A percentile compares a stretch with the other conserved stretches of the same genome.
These are phyloP conservation scores for Phlebiopsis flavidoalba DNA, from an alignment of 768 basidiomycete genomes.

Conservation along the genomic window DNA sequence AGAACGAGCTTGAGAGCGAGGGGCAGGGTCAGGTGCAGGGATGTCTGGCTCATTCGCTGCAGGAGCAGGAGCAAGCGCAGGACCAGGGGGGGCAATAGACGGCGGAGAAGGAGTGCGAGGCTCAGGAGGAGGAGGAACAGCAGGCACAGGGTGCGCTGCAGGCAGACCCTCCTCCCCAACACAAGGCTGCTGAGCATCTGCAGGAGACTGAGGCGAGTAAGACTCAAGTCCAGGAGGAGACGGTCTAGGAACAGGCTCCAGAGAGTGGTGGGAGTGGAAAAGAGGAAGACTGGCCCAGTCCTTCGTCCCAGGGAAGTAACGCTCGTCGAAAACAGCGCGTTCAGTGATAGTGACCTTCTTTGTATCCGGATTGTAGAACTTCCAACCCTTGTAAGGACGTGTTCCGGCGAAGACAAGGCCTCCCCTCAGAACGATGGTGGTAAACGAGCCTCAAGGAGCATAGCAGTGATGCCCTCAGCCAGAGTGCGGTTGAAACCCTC, in stretches of 20 bases:
- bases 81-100: too few species aligned
- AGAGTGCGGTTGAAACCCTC: slow-evolving; percentile 18
- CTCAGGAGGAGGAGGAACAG: too few species aligned
- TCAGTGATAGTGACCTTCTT: neutral
- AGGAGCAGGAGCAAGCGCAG: too few species aligned
- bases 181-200: neutral
- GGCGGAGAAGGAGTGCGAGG: too few species aligned
- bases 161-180: too few species aligned
- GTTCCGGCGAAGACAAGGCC: neutral
- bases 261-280: neutral
- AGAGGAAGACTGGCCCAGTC: slow-evolving; percentile 11
- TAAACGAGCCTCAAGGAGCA: slow-evolving; percentile 13
- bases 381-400: neutral
- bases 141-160: too few species aligned
- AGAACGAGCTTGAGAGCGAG: too few species aligned
- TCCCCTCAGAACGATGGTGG: slow-evolving; percentile 13
- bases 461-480: slow-evolving; percentile 10
- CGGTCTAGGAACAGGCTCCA: neutral
- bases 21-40: too few species aligned
- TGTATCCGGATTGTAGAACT: slow-evolving; percentile 1
- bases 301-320: slow-evolving; percentile 26
- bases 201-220: neutral
- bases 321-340: neutral
- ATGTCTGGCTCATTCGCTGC: too few species aligned
- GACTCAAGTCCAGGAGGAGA: neutral